These are phyloP conservation scores for Eruca vesicaria DNA, from an alignment of 441 rosid genomes.

Conservation along the genomic window DNA sequence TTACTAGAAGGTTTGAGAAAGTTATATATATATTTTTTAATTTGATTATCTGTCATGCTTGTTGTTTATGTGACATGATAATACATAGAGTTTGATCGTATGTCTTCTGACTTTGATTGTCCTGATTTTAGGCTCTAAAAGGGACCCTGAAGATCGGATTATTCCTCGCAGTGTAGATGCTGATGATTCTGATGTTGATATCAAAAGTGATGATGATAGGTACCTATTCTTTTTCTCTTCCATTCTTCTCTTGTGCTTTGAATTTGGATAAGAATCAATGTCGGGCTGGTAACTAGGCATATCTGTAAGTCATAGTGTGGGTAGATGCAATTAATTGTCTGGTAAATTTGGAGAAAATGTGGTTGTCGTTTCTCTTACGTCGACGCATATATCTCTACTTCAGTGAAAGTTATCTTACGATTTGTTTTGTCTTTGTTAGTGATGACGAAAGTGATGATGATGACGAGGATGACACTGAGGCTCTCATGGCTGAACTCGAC, in stretches of 20 bases:
- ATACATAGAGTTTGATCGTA: neutral
- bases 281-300: neutral
- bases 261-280: neutral
- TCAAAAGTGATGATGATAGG: constrained; percentile 79
- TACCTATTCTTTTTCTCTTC: constrained; percentile 21
- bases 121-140: constrained; percentile 51
- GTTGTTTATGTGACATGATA: neutral
- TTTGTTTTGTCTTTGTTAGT: constrained; percentile 29
- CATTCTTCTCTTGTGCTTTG: neutral
- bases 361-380: neutral
- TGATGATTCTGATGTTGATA: constrained; percentile 95
- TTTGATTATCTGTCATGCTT: neutral
- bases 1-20: constrained; percentile 64
- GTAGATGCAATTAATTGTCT: neutral
- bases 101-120: constrained; percentile 17
- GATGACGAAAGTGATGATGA: constrained; percentile 59
- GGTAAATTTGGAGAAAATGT: neutral
- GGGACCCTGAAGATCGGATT: constrained; percentile 79
- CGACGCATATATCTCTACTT: neutral
- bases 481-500: constrained; percentile 94
- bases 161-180: constrained; percentile 84
- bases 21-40: neutral
- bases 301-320: neutral
- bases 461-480: constrained; percentile 90
- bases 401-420: neutral